phyloP scores from a whole-genome alignment of 2,329 filamentous ascomycete genomes.

The Penicillium sp. region DNA sequence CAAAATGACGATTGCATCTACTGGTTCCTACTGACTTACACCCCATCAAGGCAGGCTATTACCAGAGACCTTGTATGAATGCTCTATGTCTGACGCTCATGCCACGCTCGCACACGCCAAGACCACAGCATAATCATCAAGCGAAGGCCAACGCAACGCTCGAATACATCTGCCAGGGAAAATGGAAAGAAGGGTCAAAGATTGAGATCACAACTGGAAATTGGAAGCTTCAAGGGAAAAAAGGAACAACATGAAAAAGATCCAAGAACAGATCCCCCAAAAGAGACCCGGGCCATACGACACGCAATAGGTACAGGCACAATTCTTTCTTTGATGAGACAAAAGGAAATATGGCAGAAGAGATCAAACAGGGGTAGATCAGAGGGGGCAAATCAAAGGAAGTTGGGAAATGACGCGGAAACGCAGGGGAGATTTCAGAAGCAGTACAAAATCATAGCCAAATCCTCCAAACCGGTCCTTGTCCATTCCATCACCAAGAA shows the following conservation, averaged over 20 bases:
- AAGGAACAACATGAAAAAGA: constrained; percentile 23
- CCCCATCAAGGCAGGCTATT: background rate
- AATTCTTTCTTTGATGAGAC: constrained; percentile 24
- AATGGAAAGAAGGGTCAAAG: background rate
- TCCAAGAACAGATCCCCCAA: constrained; percentile 15
- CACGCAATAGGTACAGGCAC: constrained; percentile 27
- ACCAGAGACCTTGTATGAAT: constrained; percentile 17
- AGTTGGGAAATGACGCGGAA: constrained; percentile 19
- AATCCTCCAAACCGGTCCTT: constrained; percentile 23
- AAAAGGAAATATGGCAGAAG: constrained; percentile 13
- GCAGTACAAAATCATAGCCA: constrained; percentile 22
- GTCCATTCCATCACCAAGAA: constrained; percentile 19
- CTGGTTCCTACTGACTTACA: background rate
- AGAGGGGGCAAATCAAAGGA: constrained; percentile 9
- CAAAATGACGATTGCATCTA: background rate
- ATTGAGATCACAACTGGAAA: constrained; percentile 27
- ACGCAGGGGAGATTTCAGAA: constrained; percentile 21
- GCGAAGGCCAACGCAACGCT: background rate
- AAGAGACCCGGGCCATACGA: constrained; percentile 12
- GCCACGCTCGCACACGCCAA: constrained; percentile 20
- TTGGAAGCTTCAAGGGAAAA: constrained; percentile 18
- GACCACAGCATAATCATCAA: background rate
- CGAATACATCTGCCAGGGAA: background rate
- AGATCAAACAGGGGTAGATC: background rate
- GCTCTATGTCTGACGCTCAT: constrained; percentile 20